Evolutionary conservation across 2,329 filamentous ascomycete species (phyloP), one percentile per base, ranked within the genome.

Genomic region (Arthrobotrys conoides): DNA sequence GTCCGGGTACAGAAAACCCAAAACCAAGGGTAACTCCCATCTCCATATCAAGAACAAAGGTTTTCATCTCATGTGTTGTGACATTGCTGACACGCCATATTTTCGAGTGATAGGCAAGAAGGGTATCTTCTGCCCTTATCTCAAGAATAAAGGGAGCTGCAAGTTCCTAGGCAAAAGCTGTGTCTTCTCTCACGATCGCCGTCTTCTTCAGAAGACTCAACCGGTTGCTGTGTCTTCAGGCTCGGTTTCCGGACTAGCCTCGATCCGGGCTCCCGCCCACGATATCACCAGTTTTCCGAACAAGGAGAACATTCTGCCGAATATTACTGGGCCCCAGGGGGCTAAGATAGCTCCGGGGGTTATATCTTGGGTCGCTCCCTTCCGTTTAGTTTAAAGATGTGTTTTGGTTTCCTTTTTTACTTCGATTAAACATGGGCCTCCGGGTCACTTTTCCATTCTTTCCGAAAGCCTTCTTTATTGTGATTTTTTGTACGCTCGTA

Each of bases 41-140:
- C 16, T 33, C n/a, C n/a, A n/a, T n/a, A n/a, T n/a, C n/a, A n/a
- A n/a, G n/a, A n/a, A n/a, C n/a, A n/a, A n/a, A n/a, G 14, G 4
- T 30, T 5, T 30, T 30, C 3, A 5, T 2, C 12, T 9, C 36
- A 5, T 12, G 38, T 5, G 33, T 41, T 16, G 38, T 10, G 10
- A 5, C 12, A 0, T 55, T 55, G 9, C 51, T 55, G 10, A 55
- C 14, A 5, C 14, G 2, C 8, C 10, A 1, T 18, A n/a, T 5
- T 55, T 3, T 55, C 0, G 6, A 10, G 16, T n/a, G 16, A 18
- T 33, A 55, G 51, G 24, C 1, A 9, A 66, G 27, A 76, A 76
- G n/a, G n/a, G 38, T 1, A n/a, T 71, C 6, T 67, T 33, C 18
- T 76, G 72, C 22, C 72, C 72, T 0, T 76, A 76, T 30, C 38